Base-by-base conservation (phyloP, 129 eudicot genomes). In the Mikania micrantha region DNA sequence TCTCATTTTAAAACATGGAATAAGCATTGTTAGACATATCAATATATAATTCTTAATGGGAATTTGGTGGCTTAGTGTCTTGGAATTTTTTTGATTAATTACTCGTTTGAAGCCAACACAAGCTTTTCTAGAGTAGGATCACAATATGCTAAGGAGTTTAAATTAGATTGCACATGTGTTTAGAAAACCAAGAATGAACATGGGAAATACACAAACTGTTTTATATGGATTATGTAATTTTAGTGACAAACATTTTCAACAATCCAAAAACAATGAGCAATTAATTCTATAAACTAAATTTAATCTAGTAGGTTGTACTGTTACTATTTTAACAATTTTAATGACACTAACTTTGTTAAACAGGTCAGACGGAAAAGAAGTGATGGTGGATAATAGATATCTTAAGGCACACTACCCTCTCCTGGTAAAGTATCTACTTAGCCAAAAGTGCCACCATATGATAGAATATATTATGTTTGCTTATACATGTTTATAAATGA, bases 321-420 rank as follows among this genome's bases (percentile, higher is more conserved):
- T 39, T 64, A 36, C 22, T n/a, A 4, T n/a, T 42, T 50, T 17
- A 15, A 22, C 21, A 39, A 67, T 16, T 21, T 32, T 71, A 22
- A 34, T 49, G 53, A 49, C 39, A 47, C 25, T 22, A 15, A n/a
- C 27, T 9, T 25, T 17, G 22, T 28, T 38, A 27, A 73, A 53
- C 82, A 87, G 97, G 79, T 81, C 92, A 19, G 97, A 90, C 76
- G 95, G 90, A 62, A 85, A 78, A 57, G 90, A 82, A 81, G 83
- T 85, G 53, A 69, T 77, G 75, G 97, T 90, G 65, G 95, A 87
- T 70, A 90, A 90, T 84, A 87, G 87, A 72, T 87, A 74, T 66
- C 86, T 90, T 72, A 87, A 85, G 83, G 82, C 85, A 20, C 81
- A 87, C 74, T 52, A 87, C 74, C 97, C 97, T 35, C 84, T 78